Base-by-base conservation (phyloP, 768 basidiomycete species). In the Suillus fuscotomentosus region DNA sequence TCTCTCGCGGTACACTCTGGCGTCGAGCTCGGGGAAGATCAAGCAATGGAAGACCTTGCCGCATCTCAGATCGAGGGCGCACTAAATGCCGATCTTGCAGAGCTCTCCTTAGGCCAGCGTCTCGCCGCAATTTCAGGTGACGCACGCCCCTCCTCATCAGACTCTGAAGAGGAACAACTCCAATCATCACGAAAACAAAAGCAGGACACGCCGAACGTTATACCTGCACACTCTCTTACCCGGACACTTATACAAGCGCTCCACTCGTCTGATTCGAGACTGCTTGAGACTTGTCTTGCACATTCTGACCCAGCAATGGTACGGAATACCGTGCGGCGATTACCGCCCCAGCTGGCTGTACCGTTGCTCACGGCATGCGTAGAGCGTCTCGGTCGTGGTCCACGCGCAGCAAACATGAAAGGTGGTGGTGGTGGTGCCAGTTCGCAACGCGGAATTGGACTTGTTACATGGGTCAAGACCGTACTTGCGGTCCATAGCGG, bases 161-260 rank as follows among this genome's bases (percentile, higher is more conserved):
- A 84, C 47, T 83, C 83, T 56, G 86, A 84, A 63, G 79, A 82
- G 17, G 80, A 80, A 17, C 80, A 81, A 27, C 75, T 70, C 60
- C n/a, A 42, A 54, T 65, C 68, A 60, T 68, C 70, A 27, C 67
- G 43, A 53, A 56, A 60, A 11, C 24, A 68, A 62, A 72, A 59
- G 63, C 68, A 63, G 57, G 72, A 61, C 24, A 78, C 79, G 14
- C 71, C 73, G 9, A 71, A 80, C n/a, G 75, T 83, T 47, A 81
- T 88, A 22, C 92, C 95, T 43, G 88, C 94, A 1, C 88, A 89
- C 67, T 96, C 97, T 0, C 84, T 99, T 65, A 94, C 97, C 34
- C 89, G 95, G 62, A 96, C 97, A 34, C 83, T 99, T 57, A 92
- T 97, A 64, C 97, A 99, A 78, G 97, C 97, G 0, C 79, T 99